Conservation (phyloP, 441 rosid genomes). For the Jatropha multifida region DNA sequence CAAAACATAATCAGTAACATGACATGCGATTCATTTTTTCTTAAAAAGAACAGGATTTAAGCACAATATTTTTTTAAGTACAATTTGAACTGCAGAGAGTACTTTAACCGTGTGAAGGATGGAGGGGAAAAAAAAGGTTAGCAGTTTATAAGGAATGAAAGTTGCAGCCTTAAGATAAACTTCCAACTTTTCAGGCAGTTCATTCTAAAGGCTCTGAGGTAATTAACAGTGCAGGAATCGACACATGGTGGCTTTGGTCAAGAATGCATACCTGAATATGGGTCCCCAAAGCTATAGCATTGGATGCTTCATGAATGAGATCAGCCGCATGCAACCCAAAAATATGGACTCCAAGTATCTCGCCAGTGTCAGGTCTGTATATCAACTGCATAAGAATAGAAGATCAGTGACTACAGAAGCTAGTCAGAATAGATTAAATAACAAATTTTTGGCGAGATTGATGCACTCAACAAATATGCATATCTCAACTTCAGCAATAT, state of each 20-base stretch:
- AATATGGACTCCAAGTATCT: conserved; percentile 95
- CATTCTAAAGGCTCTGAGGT: background rate
- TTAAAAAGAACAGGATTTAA: background rate
- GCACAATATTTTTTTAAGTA: background rate
- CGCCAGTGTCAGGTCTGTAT: conserved; percentile 95
- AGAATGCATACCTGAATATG: conserved; percentile 58
- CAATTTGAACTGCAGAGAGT: background rate
- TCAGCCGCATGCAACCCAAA: conserved; percentile 97
- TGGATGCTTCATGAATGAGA: conserved; percentile 98
- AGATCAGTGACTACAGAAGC: conserved; percentile 9
- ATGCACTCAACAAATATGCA: background rate
- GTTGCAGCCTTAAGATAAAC: background rate
- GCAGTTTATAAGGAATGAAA: background rate
- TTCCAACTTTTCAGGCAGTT: conserved; percentile 6
- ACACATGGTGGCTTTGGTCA: background rate
- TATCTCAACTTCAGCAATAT: background rate
- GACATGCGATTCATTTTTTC: background rate
- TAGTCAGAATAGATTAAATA: background rate
- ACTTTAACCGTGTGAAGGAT: background rate
- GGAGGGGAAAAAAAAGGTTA: background rate
- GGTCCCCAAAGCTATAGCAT: conserved; percentile 89
- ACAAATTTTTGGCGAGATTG: background rate
- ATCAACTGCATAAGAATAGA: conserved; percentile 60
- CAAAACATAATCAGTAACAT: background rate
- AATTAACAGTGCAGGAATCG: background rate